Evolutionary conservation across 768 basidiomycete genomes (phyloP), one percentile per base, ranked within the genome.

Genomic region (Naematelia encephala): DNA sequence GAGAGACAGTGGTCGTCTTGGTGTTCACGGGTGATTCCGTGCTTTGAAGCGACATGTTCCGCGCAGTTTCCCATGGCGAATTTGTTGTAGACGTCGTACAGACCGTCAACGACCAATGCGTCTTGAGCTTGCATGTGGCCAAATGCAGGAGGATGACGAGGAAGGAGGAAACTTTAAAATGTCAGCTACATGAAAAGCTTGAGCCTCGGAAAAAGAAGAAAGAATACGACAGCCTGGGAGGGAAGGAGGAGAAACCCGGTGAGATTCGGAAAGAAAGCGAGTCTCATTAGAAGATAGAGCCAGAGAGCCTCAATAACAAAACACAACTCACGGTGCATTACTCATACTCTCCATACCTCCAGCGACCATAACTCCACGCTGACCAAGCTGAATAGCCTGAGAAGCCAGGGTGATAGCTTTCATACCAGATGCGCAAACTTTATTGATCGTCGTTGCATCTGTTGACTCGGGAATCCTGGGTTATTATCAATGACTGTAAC

Each of bases 261-360:
- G 39, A 12, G 19, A 43, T 43, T 43, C 39, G n/a, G n/a, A n/a
- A n/a, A n/a, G n/a, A n/a, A n/a, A n/a, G n/a, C n/a, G 12, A 19
- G 39, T 43, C 39, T 43, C 39, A 43, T n/a, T 43, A 43, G 39
- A 43, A 19, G 39, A 43, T 43, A 43, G 11, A n/a, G n/a, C n/a
- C n/a, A n/a, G n/a, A n/a, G n/a, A n/a, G n/a, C n/a, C n/a, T n/a
- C n/a, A n/a, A n/a, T n/a, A n/a, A n/a, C n/a, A n/a, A n/a, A n/a
- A n/a, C n/a, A n/a, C n/a, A n/a, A 85, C 94, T 73, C 75, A 97
- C 92, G 96, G 96, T 51, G 92, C 91, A 69, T 97, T 89, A 77
- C 90, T 93, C 96, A 99, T 99, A 81, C 90, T 92, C 81, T 99
- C 96, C 91, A 91, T 96, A 61, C 96, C 96, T 67, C 96, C 96